Conservation (phyloP, 2,329 filamentous ascomycete species). For the Diaporthe sp. region DNA sequence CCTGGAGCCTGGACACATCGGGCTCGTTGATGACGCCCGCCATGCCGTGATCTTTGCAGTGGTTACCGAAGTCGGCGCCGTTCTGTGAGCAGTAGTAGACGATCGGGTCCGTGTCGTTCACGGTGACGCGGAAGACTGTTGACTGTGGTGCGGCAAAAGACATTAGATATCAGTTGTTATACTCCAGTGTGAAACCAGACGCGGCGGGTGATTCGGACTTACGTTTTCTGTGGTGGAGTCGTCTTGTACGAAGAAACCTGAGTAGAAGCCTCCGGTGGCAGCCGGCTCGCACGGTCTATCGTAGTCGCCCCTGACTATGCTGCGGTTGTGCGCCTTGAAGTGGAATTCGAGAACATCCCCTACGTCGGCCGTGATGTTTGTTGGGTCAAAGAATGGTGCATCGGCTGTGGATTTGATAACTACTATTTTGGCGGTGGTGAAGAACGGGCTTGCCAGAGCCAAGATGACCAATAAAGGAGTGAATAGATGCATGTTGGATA, state of each 20-base stretch:
- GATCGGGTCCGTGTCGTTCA: constrained; percentile 56
- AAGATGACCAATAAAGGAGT: background rate
- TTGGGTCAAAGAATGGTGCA: constrained; percentile 54
- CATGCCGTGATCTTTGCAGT: constrained; percentile 59
- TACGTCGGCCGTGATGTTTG: constrained; percentile 55
- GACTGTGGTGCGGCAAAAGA: constrained; percentile 21
- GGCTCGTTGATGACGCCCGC: constrained; percentile 58
- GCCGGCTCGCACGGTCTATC: constrained; percentile 61
- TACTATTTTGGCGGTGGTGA: constrained; percentile 42
- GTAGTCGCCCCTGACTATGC: constrained; percentile 62
- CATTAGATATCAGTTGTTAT: background rate
- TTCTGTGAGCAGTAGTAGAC: constrained; percentile 61
- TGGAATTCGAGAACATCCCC: constrained; percentile 66
- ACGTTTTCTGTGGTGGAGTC: constrained; percentile 40
- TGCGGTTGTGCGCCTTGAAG: constrained; percentile 64
- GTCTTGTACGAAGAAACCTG: constrained; percentile 58
- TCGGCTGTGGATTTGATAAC: constrained; percentile 56
- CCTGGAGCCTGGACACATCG: constrained; percentile 24
- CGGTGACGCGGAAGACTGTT: constrained; percentile 56
- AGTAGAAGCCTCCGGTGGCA: constrained; percentile 56
- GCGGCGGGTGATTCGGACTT: background rate
- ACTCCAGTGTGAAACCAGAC: background rate
- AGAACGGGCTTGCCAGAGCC: background rate
- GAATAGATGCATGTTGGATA: background rate
- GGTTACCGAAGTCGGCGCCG: constrained; percentile 42